Percentiles rank a stretch among this genome's conserved stretches.
phyloP scores from a whole-genome alignment of 2,329 filamentous ascomycete genomes.

The Xylariaceae sp. region DNA sequence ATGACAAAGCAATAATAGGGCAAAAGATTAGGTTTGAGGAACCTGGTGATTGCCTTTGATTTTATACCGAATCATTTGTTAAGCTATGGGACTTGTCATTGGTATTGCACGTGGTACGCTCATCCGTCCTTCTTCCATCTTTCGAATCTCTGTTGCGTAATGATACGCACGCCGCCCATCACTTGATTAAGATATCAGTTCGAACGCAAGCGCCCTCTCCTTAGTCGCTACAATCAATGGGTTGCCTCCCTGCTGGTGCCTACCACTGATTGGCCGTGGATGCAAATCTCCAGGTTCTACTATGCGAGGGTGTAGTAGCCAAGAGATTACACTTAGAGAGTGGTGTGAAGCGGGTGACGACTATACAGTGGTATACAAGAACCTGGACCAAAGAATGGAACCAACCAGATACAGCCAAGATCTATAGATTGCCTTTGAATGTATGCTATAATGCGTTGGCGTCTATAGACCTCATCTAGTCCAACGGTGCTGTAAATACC shows the following conservation, averaged over 20 bases:
- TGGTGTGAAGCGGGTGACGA: constrained; percentile 13
- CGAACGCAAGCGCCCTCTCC: not conserved
- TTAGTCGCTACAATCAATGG: not conserved
- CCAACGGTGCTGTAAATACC: too few relatives aligned
- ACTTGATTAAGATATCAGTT: not conserved
- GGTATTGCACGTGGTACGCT: too few relatives aligned
- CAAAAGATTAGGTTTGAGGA: not conserved
- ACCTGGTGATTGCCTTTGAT: constrained; percentile 10
- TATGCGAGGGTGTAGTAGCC: constrained; percentile 7
- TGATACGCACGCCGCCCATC: not conserved
- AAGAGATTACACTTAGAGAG: constrained; percentile 15
- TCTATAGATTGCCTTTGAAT: constrained; percentile 9
- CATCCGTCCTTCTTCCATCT: not conserved
- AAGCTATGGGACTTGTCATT: too few relatives aligned
- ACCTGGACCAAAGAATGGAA: not conserved
- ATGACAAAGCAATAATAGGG: constrained; percentile 22
- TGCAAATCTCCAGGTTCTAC: too few relatives aligned
- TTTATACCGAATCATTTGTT: too few relatives aligned
- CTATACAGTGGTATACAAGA: not conserved
- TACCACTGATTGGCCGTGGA: constrained; percentile 12
- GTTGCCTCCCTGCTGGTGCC: constrained; percentile 13
- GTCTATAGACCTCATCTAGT: constrained; percentile 4
- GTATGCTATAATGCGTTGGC: constrained; percentile 14
- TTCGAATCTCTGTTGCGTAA: constrained; percentile 10
- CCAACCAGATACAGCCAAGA: constrained; percentile 10